Conservation (phyloP, 306 rosid species). For the Dalbergia cochinchinensis region DNA sequence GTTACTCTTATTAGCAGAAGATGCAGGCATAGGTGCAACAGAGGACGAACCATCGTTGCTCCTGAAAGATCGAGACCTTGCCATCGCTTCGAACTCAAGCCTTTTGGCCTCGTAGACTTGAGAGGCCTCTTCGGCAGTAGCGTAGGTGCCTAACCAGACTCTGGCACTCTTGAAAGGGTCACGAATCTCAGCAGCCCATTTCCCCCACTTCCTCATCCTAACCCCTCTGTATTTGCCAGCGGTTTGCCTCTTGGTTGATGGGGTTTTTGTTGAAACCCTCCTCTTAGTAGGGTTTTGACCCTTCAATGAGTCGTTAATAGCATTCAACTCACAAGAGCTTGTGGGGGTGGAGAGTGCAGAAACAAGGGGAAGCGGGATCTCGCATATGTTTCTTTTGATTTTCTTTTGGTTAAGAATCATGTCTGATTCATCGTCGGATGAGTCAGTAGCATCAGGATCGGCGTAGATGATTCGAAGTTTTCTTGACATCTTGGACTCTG, state of each 20-base stretch:
- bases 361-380: conserved; percentile 52
- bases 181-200: conserved; percentile 97
- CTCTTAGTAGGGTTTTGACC: conserved; percentile 28
- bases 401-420: not conserved
- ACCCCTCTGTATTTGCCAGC: conserved; percentile 73
- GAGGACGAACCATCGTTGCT: conserved; percentile 10
- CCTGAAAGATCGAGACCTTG: conserved; percentile 36
- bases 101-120: conserved; percentile 68
- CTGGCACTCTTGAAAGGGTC: conserved; percentile 67
- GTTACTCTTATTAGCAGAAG: conserved; percentile 33
- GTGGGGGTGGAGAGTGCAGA: not conserved
- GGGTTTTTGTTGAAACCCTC: conserved; percentile 40
- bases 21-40: not conserved
- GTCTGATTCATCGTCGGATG: conserved; percentile 72
- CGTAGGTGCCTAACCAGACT: conserved; percentile 83
- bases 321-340: conserved; percentile 47
- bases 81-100: conserved; percentile 55
- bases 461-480: conserved; percentile 64
- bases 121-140: conserved; percentile 81
- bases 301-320: not conserved
- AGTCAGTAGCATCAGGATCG: conserved; percentile 85
- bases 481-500: conserved; percentile 46
- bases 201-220: conserved; percentile 83
- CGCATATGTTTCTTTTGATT: conserved; percentile 48
- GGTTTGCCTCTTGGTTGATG: conserved; percentile 31